Evolutionary conservation across 176 grass and related monocot species (phyloP), one percentile per base, ranked within the genome.

Genomic region (Carex scoparia): DNA sequence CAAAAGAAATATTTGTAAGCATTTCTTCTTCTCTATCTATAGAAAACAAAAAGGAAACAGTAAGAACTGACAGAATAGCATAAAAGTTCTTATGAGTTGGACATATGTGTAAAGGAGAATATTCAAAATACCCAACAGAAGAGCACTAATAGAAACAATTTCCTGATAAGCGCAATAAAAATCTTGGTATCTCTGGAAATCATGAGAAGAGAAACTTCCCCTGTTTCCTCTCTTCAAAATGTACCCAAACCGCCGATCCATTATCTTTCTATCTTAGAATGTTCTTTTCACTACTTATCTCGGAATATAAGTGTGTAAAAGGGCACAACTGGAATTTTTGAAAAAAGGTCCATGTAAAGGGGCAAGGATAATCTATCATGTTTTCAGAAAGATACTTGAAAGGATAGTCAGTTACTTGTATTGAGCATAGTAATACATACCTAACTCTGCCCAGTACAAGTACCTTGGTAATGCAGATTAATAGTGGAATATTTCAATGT

Each of bases 11-110:
- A 80, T n/a, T 84, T 98, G 92, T 59, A 98, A 84, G 18, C 84
- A 88, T 86, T 94, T 93, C 83, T 88, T 90, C 83, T 90, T 98
- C 86, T 98, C 92, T 27, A 65, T 90, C 95, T 98, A 90, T 84
- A 87, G 66, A 80, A 87, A 28, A 30, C 4, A 79, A 69, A 66
- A 64, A 59, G 30, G 51, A 85, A 72, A 69, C 3, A 66, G 61
- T 74, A 76, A 73, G 32, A 81, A 35, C 28, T 85, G 16, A 80
- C 64, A 15, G 27, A 56, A 14, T 77, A 56, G 73, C 73, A 77
- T 32, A 77, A 48, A 49, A 11, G 8, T 46, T 73, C 38, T 40
- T 77, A 55, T 33, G 23, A 32, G 23, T 15, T 11, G 30, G 49
- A 55, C 9, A 77, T 56, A 55, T 56, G 73, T 13, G 49, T 11